phyloP scores from a whole-genome alignment of 176 grass and related monocot species.

The Rhipidocladum racemiflorum region DNA sequence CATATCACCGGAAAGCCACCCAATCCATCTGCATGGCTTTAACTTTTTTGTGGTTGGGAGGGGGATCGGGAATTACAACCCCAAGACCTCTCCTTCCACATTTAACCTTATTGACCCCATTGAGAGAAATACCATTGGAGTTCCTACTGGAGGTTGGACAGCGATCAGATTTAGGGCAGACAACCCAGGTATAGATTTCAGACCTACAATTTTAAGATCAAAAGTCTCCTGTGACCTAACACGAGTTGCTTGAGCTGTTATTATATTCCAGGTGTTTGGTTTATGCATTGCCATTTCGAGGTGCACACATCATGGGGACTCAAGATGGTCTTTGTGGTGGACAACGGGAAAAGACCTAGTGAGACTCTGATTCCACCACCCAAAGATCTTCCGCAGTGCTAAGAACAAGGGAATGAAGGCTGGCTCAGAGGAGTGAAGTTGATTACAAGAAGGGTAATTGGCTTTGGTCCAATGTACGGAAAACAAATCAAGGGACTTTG shows the following conservation, averaged over 20 bases:
- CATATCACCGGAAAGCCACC: constrained; percentile 67
- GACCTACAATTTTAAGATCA: neutral
- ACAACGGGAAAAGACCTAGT: constrained; percentile 53
- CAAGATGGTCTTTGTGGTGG: constrained; percentile 77
- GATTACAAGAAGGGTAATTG: constrained; percentile 24
- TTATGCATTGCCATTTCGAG: constrained; percentile 83
- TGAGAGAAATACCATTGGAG: constrained; percentile 65
- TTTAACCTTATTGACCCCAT: constrained; percentile 72
- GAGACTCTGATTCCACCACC: constrained; percentile 65
- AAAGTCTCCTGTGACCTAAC: neutral
- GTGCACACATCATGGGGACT: constrained; percentile 80
- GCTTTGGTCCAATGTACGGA: neutral
- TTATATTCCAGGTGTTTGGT: constrained; percentile 65
- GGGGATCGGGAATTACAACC: constrained; percentile 59
- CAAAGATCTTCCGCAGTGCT: constrained; percentile 66
- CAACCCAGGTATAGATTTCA: constrained; percentile 54
- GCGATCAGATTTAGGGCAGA: constrained; percentile 70
- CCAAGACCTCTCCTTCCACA: constrained; percentile 41
- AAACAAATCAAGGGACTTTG: neutral
- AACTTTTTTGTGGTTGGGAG: constrained; percentile 66
- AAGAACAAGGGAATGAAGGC: neutral
- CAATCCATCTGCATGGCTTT: constrained; percentile 69
- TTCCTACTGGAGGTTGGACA: constrained; percentile 65
- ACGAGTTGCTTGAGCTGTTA: constrained; percentile 19
- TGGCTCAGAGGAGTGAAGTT: neutral